Evolutionary conservation across 345 rosid species (phyloP).

Genomic region (Pseudoturritis turrita): DNA sequence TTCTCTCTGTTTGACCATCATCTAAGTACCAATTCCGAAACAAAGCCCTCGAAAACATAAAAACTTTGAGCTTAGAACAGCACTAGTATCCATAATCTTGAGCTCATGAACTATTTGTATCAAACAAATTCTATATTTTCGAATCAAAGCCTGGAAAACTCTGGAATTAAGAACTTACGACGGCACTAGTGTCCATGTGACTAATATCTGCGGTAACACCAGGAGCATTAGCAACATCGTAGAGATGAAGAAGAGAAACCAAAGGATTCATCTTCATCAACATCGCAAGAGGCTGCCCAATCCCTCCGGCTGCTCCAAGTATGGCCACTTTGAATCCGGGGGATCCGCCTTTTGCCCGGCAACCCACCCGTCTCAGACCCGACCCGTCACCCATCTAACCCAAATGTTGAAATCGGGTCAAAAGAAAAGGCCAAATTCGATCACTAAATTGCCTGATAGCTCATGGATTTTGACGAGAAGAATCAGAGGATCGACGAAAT

Average conservation of each 20-base stretch:
- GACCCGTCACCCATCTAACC: conserved; percentile 42
- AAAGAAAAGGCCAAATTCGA: background rate
- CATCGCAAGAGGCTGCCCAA: conserved; percentile 91
- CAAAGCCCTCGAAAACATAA: background rate
- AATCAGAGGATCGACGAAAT: background rate
- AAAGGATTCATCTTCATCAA: conserved; percentile 96
- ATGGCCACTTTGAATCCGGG: conserved; percentile 88
- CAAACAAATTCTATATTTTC: too few species aligned
- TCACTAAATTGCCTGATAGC: background rate
- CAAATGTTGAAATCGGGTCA: background rate
- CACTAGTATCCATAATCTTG: background rate
- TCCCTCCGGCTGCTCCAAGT: conserved; percentile 96
- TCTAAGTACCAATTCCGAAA: background rate
- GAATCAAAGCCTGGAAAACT: background rate
- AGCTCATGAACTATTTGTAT: background rate
- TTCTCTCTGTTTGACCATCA: background rate
- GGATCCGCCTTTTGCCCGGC: conserved; percentile 90
- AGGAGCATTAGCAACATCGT: conserved; percentile 87
- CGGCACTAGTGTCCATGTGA: conserved; percentile 96
- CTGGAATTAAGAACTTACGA: conserved; percentile 41
- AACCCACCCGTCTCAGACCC: conserved; percentile 44
- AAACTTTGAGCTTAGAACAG: background rate
- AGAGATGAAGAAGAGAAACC: conserved; percentile 89
- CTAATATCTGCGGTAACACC: conserved; percentile 96
- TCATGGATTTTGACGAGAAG: background rate